Base-by-base conservation (phyloP, 179 eudicot species). In the Beta lomatogona region DNA sequence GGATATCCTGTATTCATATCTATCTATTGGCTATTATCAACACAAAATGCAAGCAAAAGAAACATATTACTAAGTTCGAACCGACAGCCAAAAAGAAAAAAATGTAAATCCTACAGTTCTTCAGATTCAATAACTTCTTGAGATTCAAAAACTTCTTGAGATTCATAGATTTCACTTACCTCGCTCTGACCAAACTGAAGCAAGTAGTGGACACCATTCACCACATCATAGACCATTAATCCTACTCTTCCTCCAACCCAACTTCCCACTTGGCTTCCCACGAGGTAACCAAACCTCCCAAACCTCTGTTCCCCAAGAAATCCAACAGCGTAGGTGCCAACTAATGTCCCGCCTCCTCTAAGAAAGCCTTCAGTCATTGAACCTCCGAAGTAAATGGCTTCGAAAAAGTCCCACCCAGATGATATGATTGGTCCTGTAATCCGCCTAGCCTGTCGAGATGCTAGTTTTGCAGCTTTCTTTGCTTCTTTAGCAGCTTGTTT, bases 381-480 rank as follows among this genome's bases (percentile, higher is more conserved):
- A 28, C 99, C 98, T 19, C 98, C 95, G 79, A 75, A 92, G 79
- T 95, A 95, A 67, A 95, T 79, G 22, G 98, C 97, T 87, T 95
- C 99, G 53, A 95, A 94, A 83, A 95, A 95, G 87, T 95, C 98
- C 99, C 99, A 95, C 8, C 94, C 99, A 0, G 93, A 88, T 63
- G 98, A 92, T 72, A 95, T 88, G 21, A 95, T 89, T 3, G 99
- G 99, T 12, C 99, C 99, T 16, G 91, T 86, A 5, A 92, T 92
- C 77, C 97, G 89, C 71, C 92, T 94, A 80, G 90, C 90, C 88
- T 93, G 60, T n/a, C 91, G 83, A 52, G 89, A 87, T 14, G 99
- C 99, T 14, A 93, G 75, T 84, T 94, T 94, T n/a, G 98, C 98
- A 5, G 99, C 98, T 85, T 91, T 94, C 77, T 88, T 88, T 64